These are phyloP conservation scores for Solanum habrochaites DNA, from an alignment of 257 asterid species.

Conservation along the genomic window DNA sequence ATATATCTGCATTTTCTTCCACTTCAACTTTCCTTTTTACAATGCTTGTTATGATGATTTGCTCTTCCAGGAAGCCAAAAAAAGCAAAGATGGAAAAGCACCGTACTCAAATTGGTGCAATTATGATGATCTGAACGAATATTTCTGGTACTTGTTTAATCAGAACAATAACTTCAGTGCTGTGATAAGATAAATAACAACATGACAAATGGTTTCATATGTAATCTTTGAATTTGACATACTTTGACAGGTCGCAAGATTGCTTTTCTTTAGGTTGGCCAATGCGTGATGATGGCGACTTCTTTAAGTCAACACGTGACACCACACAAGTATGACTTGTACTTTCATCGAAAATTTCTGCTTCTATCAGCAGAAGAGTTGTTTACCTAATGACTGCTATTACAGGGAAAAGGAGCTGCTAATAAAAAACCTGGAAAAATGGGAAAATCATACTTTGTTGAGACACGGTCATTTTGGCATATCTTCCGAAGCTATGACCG, in stretches of 20 bases:
- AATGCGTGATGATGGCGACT: conserved; percentile 90
- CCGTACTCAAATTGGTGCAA: conserved; percentile 96
- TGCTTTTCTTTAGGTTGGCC: conserved; percentile 99
- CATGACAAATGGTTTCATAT: background rate
- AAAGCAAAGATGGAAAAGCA: conserved; percentile 71
- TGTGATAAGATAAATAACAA: background rate
- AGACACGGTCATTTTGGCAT: conserved; percentile 96
- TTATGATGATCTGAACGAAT: conserved; percentile 91
- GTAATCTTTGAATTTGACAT: conserved; percentile 1
- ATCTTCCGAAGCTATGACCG: conserved; percentile 91
- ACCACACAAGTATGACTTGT: conserved; percentile 31
- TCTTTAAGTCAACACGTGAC: conserved; percentile 64
- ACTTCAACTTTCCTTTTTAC: background rate
- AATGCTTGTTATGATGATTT: conserved; percentile 3
- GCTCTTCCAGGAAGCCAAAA: conserved; percentile 61
- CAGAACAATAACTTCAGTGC: background rate
- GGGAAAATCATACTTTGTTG: conserved; percentile 91
- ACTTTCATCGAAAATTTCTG: background rate
- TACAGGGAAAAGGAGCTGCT: conserved; percentile 58
- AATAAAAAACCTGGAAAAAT: conserved; percentile 32
- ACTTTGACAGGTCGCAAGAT: conserved; percentile 58
- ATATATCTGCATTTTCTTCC: background rate
- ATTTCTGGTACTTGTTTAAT: conserved; percentile 59
- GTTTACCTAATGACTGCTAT: conserved; percentile 1
- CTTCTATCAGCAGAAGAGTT: background rate